Evolutionary conservation across 331 rosid species (phyloP).

Genomic region (Quercus lobata): DNA sequence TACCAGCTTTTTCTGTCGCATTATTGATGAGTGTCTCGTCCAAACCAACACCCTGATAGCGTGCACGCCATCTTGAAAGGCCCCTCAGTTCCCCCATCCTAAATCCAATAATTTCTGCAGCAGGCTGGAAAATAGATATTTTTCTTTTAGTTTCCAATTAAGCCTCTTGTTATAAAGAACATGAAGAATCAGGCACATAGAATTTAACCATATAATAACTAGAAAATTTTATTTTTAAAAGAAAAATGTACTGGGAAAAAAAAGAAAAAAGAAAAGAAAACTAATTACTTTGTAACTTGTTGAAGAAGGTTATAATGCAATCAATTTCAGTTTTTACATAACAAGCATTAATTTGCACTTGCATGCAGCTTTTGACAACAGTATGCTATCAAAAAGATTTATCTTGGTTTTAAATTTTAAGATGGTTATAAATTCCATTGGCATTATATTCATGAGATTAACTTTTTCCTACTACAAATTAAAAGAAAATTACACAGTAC

Average conservation of each 20-base stretch:
- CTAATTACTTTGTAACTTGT: background rate
- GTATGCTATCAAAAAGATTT: background rate
- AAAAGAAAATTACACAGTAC: background rate
- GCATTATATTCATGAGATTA: background rate
- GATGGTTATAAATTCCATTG: background rate
- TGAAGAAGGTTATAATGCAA: background rate
- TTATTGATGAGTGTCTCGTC: slow-evolving; percentile 69
- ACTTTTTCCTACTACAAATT: background rate
- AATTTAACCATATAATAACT: background rate
- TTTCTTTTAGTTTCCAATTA: slow-evolving; percentile 24
- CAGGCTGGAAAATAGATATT: slow-evolving; percentile 56
- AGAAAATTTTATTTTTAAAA: background rate
- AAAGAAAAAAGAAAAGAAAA: background rate
- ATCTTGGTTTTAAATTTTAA: background rate
- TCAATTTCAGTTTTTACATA: background rate
- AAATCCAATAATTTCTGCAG: slow-evolving; percentile 90
- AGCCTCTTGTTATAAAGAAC: background rate
- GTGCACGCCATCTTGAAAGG: slow-evolving; percentile 91
- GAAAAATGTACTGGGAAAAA: background rate
- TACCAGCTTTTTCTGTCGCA: slow-evolving; percentile 93
- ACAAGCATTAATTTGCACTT: background rate
- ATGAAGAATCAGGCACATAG: background rate
- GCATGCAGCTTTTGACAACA: background rate
- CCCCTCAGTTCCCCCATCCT: slow-evolving; percentile 94
- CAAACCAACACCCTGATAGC: slow-evolving; percentile 75